phyloP scores from a whole-genome alignment of 2,329 filamentous ascomycete genomes.

The Daldinia sp. region DNA sequence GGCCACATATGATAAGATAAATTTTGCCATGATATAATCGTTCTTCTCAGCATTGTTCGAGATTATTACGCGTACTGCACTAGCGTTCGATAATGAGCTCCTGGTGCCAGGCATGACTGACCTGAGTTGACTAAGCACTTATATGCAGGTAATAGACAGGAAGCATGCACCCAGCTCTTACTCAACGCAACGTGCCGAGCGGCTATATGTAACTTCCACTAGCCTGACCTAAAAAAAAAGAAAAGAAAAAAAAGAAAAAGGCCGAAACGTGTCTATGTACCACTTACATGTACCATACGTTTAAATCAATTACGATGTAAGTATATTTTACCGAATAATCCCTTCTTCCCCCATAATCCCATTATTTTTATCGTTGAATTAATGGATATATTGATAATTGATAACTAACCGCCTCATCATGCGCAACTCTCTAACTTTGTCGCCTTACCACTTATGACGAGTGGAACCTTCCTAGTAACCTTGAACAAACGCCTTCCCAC shows the following conservation, averaged over 20 bases:
- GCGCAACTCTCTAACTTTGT: constrained; percentile 10
- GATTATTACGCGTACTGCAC: too few species aligned
- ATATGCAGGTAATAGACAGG: background rate
- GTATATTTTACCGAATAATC: background rate
- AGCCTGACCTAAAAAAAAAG: background rate
- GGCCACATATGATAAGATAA: too few species aligned
- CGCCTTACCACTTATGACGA: constrained; percentile 19
- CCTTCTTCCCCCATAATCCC: background rate
- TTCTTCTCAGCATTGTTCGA: too few species aligned
- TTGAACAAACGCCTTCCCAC: constrained; percentile 17
- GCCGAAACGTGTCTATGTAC: constrained; percentile 6
- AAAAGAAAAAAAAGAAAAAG: background rate
- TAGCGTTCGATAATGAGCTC: too few species aligned
- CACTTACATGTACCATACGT: background rate
- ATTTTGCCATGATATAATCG: background rate
- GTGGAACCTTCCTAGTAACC: background rate
- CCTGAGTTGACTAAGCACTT: background rate
- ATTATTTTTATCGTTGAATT: constrained; percentile 11
- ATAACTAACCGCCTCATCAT: constrained; percentile 19
- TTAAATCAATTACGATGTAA: background rate
- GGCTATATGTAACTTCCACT: background rate
- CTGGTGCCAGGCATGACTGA: background rate
- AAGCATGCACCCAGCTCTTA: background rate
- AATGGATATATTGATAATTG: background rate
- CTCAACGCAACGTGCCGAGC: background rate